Evolutionary conservation across 73 alveolate genomes (phyloP).

Genomic region (Paramecium tetraurelia): DNA sequence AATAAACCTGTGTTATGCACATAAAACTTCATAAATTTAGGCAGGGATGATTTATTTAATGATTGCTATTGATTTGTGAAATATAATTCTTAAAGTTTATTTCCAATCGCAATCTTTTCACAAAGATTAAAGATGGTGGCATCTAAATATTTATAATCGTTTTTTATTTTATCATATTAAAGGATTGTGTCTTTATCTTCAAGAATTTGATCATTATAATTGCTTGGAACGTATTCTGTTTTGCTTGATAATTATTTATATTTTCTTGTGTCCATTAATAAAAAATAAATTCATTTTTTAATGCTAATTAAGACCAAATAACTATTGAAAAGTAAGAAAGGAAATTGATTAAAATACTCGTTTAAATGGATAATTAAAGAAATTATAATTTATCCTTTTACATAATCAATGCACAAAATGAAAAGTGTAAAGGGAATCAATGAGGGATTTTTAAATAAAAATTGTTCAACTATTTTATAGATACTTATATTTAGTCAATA

Average conservation of each 20-base stretch:
- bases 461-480: background rate
- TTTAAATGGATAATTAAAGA: too few species aligned
- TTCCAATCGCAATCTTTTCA: slow-evolving; percentile 27
- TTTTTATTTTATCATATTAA: background rate
- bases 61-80: background rate
- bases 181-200: background rate
- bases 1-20: background rate
- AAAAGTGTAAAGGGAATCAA: too few species aligned
- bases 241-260: background rate
- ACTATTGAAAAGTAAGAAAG: too few species aligned
- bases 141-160: background rate
- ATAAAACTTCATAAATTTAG: background rate
- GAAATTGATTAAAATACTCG: too few species aligned
- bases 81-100: background rate
- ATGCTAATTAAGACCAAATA: background rate
- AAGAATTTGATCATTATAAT: background rate
- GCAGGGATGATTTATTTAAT: background rate
- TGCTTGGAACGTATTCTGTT: background rate
- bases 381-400: too few species aligned
- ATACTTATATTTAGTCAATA: background rate
- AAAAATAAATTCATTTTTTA: background rate
- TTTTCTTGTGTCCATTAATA: slow-evolving; percentile 29
- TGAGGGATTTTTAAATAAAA: background rate
- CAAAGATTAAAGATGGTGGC: background rate
- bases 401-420: too few species aligned